These are phyloP conservation scores for Leccinum disarticulatum DNA, from an alignment of 768 basidiomycete species.

Conservation along the genomic window DNA sequence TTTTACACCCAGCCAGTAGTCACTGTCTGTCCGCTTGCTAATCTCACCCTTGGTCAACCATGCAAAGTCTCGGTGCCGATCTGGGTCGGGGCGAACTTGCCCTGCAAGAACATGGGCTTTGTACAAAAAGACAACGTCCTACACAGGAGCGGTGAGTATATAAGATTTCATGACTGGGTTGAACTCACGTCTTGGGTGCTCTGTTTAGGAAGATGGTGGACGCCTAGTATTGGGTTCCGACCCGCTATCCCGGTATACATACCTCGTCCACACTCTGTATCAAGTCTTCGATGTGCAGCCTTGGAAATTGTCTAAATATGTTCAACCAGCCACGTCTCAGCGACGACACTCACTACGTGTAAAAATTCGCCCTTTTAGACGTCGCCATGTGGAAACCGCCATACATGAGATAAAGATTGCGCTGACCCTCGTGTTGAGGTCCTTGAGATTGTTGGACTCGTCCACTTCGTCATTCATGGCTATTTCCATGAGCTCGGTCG, in stretches of 20 bases:
- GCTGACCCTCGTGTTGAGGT: conserved; percentile 79
- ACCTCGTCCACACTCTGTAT: conserved; percentile 67
- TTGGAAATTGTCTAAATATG: conserved; percentile 25
- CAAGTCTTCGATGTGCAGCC: conserved; percentile 75
- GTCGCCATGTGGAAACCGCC: conserved; percentile 80
- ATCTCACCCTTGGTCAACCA: conserved; percentile 97
- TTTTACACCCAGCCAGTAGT: conserved; percentile 77
- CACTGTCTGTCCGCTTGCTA: conserved; percentile 56
- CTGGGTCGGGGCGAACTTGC: conserved; percentile 62
- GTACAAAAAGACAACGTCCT: conserved; percentile 86
- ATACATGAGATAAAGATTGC: conserved; percentile 89
- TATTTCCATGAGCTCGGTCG: conserved; percentile 57
- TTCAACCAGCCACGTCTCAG: background rate
- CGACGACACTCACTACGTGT: conserved; percentile 59
- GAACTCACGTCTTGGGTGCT: conserved; percentile 38
- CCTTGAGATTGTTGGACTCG: conserved; percentile 56
- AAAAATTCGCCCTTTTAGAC: conserved; percentile 65
- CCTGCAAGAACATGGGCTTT: conserved; percentile 93
- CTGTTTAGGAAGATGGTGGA: conserved; percentile 53
- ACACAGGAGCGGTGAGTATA: conserved; percentile 4
- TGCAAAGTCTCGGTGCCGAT: conserved; percentile 70
- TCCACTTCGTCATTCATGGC: conserved; percentile 63
- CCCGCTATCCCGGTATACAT: conserved; percentile 96
- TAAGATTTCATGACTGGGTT: background rate
- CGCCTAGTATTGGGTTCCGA: conserved; percentile 75